Evolutionary conservation across 768 basidiomycete species (phyloP), one percentile per base, ranked within the genome.

Genomic region (Lactarius evosmus): DNA sequence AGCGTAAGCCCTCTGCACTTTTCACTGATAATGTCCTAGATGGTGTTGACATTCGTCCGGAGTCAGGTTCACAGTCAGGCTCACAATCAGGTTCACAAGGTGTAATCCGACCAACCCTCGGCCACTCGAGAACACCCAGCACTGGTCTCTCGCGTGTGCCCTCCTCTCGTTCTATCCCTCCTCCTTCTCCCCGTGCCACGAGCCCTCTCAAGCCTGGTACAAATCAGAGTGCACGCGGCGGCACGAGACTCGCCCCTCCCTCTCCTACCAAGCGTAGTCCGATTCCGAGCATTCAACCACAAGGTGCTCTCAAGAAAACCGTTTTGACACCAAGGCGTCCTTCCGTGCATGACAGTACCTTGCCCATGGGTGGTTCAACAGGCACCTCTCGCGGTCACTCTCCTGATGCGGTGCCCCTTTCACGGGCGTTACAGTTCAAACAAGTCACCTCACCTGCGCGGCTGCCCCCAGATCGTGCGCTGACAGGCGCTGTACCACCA

Each of bases 221-320:
- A 70, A 17, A 65, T 52, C 62, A 38, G 41, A 66, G 62, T 54
- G n/a, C 50, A 49, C 65, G 65, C 27, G 12, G 44, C 22, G 40
- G 17, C 29, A 16, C 65, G 40, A 46, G 61, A n/a, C 62, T 63
- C 32, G 62, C 72, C 41, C 72, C 74, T 2, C 74, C 74, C 14
- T 87, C 88, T 7, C 87, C 89, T 3, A 81, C 77, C 14, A 90
- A 87, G 72, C 83, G 83, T 41, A 77, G 75, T 8, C 64, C 64
- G 14, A 57, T 65, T 34, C 64, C 64, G 22, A 9, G 49, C 44
- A 7, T 38, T 44, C 55, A 61, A n/a, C 59, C 60, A 41, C 64
- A 57, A 53, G 8, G 5, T 52, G 55, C 50, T 44, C 34, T 65
- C 27, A 61, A 61, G 55, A 64, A 40, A 30, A 32, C 41, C 12